Evolutionary conservation across 1,139 yeast genomes (phyloP), one percentile per base, ranked within the genome.

Genomic region (Geotrichum phurueaensis): DNA sequence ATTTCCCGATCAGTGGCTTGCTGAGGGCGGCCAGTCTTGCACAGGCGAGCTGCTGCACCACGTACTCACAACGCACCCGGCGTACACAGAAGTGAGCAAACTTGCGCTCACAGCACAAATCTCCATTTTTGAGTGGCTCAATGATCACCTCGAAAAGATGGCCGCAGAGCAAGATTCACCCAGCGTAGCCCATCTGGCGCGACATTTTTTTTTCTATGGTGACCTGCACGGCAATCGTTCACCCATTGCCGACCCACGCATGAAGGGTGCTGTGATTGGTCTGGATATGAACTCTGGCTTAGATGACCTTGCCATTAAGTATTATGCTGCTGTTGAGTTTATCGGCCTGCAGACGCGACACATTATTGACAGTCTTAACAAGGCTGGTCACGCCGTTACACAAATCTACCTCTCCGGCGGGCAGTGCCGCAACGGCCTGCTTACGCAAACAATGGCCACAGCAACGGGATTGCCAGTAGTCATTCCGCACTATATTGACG

Each of bases 21-120:
- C 98, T n/a, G 99, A 94, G 76, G 99, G 99, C 70, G 99, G 99
- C 22, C 99, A 94, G 75, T 87, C 96, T 23, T 88, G 96, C 71
- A 94, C 99, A 1, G 99, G 99, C 66, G 97, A 96, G 47, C 80
- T 94, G 57, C 80, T 94, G 67, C 95, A 94, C 2, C 96, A 90
- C 74, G 95, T 92, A 15, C 76, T 94, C 65, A 80, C 90, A 6
- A 86, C 88, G 22, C 99, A 94, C 71, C 97, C 97, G 0, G 96
- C 98, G 0, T 85, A 85, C 67, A 78, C 83, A 9, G 89, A 88
- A 69, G 62, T 59, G 10, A 36, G 57, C 12, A 54, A 59, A 45
- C 80, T 92, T 60, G 80, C 84, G 10, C 83, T 81, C 65, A 60
- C 63, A 20, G 83, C 95, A 0, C 82, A 85, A 25, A 83, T 88